These are phyloP conservation scores for Ulota crispa DNA, from an alignment of 225 moss, liverwort and hornwort genomes.

Conservation along the genomic window DNA sequence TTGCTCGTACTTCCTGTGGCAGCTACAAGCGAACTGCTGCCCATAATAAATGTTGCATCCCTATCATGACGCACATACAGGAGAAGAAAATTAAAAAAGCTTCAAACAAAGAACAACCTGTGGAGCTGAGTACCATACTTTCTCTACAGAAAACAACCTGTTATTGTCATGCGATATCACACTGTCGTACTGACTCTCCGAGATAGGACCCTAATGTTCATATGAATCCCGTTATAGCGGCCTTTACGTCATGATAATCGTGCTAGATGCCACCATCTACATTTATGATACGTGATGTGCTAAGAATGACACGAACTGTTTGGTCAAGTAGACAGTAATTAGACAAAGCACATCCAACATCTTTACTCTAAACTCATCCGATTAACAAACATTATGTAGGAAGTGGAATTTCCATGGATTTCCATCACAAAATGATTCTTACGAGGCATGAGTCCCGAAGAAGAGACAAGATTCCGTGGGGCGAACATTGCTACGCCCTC, in stretches of 20 bases:
- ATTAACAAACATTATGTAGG: background rate
- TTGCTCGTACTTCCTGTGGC: conserved; percentile 62
- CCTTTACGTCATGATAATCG: background rate
- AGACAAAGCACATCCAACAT: background rate
- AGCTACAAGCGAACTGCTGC: conserved; percentile 59
- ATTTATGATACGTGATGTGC: background rate
- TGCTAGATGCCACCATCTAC: conserved; percentile 4
- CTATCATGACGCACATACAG: conserved; percentile 34
- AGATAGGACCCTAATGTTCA: background rate
- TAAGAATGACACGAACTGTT: background rate
- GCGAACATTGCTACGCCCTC: conserved; percentile 71
- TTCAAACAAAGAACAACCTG: background rate
- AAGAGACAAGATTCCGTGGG: conserved; percentile 68
- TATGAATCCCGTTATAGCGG: background rate
- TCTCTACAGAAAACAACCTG: background rate
- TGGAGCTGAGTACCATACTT: background rate
- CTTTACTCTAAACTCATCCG: background rate
- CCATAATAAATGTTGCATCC: conserved; percentile 65
- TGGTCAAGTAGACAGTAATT: background rate
- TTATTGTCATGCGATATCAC: background rate
- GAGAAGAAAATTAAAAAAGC: background rate
- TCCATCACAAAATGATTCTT: conserved; percentile 24
- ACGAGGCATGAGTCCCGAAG: conserved; percentile 69
- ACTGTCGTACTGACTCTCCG: background rate
- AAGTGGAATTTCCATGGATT: background rate